These are phyloP conservation scores for Lentinula boryana DNA, from an alignment of 768 basidiomycete species.

Conservation along the genomic window DNA sequence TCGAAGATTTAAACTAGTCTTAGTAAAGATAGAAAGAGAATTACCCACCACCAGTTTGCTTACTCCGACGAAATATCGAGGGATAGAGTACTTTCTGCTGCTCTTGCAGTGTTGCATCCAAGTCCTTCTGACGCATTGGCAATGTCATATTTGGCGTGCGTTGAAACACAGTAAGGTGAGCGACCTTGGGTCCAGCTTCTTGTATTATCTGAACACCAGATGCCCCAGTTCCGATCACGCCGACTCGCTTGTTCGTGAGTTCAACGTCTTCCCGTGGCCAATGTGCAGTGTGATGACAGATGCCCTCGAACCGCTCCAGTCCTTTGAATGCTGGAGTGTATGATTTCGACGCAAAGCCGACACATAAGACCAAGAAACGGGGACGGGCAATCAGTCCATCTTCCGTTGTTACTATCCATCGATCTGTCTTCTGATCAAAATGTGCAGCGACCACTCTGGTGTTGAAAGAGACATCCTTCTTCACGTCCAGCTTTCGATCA, in stretches of 20 bases:
- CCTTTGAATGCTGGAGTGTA: background rate
- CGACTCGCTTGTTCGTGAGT: background rate
- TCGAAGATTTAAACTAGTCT: background rate
- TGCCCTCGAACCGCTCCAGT: background rate
- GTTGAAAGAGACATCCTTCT: slow-evolving; percentile 9
- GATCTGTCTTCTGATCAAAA: slow-evolving; percentile 4
- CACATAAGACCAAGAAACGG: slow-evolving; percentile 11
- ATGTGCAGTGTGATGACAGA: slow-evolving; percentile 1
- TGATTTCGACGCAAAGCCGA: slow-evolving; percentile 9
- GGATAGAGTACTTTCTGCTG: slow-evolving; percentile 15
- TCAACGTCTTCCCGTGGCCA: slow-evolving; percentile 2
- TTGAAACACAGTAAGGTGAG: slow-evolving; percentile 22
- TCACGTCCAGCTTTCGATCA: slow-evolving; percentile 9
- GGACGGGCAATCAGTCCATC: slow-evolving; percentile 2
- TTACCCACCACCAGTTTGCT: slow-evolving; percentile 12
- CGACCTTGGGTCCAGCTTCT: slow-evolving; percentile 14
- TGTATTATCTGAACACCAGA: slow-evolving; percentile 12
- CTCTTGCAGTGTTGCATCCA: slow-evolving; percentile 9
- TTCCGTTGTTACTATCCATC: slow-evolving; percentile 10
- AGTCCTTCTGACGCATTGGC: slow-evolving; percentile 15
- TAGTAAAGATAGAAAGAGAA: background rate
- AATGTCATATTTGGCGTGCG: slow-evolving; percentile 20
- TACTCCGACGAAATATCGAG: slow-evolving; percentile 13
- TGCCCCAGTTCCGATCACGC: slow-evolving; percentile 11
- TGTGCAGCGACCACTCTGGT: slow-evolving; percentile 9